Evolutionary conservation across 225 moss, liverwort and hornwort genomes (phyloP).

Genomic region (Marchantia polymorpha): DNA sequence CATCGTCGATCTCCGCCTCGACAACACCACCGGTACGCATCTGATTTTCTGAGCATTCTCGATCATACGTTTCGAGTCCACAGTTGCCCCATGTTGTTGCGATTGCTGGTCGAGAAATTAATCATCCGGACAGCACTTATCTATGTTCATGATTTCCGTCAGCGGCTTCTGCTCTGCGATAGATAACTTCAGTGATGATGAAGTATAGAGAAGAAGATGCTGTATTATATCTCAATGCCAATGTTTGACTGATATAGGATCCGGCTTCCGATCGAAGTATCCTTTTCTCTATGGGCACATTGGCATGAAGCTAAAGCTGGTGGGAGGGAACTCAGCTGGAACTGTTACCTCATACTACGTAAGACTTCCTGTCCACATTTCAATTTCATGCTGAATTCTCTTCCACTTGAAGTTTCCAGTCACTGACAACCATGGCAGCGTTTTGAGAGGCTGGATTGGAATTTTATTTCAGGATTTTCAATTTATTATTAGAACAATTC

Average conservation of each 20-base stretch:
- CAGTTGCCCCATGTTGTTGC: background rate
- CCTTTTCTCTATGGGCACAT: constrained; percentile 10
- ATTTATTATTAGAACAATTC: background rate
- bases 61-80: background rate
- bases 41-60: too few species aligned
- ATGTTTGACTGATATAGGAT: background rate
- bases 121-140: background rate
- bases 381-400: background rate
- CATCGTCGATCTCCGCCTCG: background rate
- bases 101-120: too few species aligned
- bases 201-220: background rate
- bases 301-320: constrained; percentile 16
- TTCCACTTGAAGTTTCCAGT: background rate
- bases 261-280: constrained; percentile 23
- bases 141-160: background rate
- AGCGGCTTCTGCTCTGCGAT: background rate
- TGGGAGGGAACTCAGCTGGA: constrained; percentile 9
- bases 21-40: constrained; percentile 1
- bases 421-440: background rate
- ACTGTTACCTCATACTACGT: constrained; percentile 21
- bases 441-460: background rate
- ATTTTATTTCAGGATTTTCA: background rate
- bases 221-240: background rate
- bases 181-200: background rate
- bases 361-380: background rate